Conservation (phyloP, 148 eudicot genomes). For the Rhododendron simsii region DNA sequence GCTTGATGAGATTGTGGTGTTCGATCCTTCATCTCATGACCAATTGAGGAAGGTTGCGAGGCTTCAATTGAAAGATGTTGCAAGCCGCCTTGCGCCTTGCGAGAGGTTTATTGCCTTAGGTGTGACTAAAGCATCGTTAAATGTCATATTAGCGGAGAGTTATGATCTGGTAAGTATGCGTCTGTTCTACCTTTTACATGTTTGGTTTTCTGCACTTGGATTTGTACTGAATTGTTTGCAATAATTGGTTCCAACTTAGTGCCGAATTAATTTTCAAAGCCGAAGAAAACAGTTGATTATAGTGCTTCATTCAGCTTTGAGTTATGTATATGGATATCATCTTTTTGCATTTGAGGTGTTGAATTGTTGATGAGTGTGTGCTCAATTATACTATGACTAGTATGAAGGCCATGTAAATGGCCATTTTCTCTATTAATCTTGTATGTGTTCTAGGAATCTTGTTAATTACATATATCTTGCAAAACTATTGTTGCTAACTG, state of each 20-base stretch:
- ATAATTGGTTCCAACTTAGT: slow-evolving; percentile 4
- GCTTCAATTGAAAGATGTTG: slow-evolving; percentile 79
- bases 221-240: not conserved
- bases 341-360: too few relatives aligned
- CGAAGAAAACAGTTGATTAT: too few relatives aligned
- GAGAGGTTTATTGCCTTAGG: slow-evolving; percentile 79
- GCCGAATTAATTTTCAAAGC: too few relatives aligned
- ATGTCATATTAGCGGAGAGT: slow-evolving; percentile 70
- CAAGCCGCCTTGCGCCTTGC: slow-evolving; percentile 50
- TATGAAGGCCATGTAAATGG: too few relatives aligned
- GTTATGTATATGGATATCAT: too few relatives aligned
- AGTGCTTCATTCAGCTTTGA: too few relatives aligned
- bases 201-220: not conserved
- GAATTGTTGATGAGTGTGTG: too few relatives aligned
- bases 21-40: slow-evolving; percentile 78
- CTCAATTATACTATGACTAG: too few relatives aligned
- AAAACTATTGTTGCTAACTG: too few relatives aligned
- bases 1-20: slow-evolving; percentile 82
- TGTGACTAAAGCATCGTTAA: slow-evolving; percentile 76
- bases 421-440: too few relatives aligned
- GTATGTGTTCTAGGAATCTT: too few relatives aligned
- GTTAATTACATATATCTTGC: too few relatives aligned
- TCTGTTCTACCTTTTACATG: not conserved
- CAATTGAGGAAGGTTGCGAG: slow-evolving; percentile 66
- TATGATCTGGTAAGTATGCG: slow-evolving; percentile 51